Conservation (phyloP, 2,329 filamentous ascomycete genomes). For the Ilyonectria mors-panacis region DNA sequence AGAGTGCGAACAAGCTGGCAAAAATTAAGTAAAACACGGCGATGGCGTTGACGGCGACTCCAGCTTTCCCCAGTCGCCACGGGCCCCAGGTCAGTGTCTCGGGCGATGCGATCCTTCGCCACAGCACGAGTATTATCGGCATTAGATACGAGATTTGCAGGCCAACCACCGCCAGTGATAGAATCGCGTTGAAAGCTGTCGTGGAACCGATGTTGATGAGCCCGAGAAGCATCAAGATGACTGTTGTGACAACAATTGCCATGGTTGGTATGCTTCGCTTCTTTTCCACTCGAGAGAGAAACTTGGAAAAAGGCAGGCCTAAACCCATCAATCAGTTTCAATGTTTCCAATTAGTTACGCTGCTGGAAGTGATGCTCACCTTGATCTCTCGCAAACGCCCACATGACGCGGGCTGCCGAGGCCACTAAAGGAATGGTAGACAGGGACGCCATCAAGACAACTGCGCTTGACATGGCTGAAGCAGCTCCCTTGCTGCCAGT, state of each 20-base stretch:
- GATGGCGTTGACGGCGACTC: conserved; percentile 29
- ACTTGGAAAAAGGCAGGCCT: conserved; percentile 36
- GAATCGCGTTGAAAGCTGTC: conserved; percentile 40
- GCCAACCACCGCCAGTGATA: conserved; percentile 35
- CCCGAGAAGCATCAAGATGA: conserved; percentile 34
- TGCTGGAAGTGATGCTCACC: conserved; percentile 6
- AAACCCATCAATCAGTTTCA: neutral
- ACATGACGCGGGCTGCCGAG: conserved; percentile 37
- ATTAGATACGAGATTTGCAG: conserved; percentile 36
- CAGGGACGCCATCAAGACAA: conserved; percentile 31
- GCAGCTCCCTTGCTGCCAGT: conserved; percentile 19
- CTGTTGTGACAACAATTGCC: conserved; percentile 16
- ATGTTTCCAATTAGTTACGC: neutral
- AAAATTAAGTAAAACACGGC: conserved; percentile 29
- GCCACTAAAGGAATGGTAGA: conserved; percentile 34
- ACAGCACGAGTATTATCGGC: conserved; percentile 31
- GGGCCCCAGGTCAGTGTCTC: conserved; percentile 34
- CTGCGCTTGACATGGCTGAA: conserved; percentile 16
- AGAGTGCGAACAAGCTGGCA: conserved; percentile 33
- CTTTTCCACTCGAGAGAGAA: conserved; percentile 28
- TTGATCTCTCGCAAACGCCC: conserved; percentile 40
- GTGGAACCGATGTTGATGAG: conserved; percentile 44
- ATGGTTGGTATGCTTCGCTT: conserved; percentile 28
- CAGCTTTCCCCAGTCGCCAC: conserved; percentile 32
- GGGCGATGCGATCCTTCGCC: conserved; percentile 29